A percentile compares a stretch with the other conserved stretches of the same genome.
Conservation (phyloP, 306 rosid species). For the Dalbergia cultrata region DNA sequence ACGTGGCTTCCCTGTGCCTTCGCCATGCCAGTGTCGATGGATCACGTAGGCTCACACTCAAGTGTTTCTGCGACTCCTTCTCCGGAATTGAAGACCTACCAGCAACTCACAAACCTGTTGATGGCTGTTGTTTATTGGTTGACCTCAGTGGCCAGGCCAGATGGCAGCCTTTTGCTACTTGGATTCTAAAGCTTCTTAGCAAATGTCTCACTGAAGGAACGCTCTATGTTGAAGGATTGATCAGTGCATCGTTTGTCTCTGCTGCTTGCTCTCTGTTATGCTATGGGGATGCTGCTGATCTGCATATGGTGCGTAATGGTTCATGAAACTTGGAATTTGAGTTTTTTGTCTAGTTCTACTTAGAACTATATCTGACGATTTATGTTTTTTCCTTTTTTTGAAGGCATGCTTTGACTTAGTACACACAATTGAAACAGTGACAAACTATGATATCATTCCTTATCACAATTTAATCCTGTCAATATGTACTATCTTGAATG, state of each 20-base stretch:
- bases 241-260: conserved; percentile 66
- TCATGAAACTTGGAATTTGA: conserved; percentile 37
- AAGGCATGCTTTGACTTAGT: conserved; percentile 95
- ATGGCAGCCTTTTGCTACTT: conserved; percentile 86
- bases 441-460: conserved; percentile 71
- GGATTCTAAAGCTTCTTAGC: conserved; percentile 80
- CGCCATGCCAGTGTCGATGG: conserved; percentile 48
- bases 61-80: conserved; percentile 72
- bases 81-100: conserved; percentile 73
- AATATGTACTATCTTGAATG: conserved; percentile 68
- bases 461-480: conserved; percentile 75
- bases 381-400: conserved; percentile 54
- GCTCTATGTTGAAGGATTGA: conserved; percentile 84
- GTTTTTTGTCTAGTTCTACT: conserved; percentile 27
- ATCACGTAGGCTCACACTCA: conserved; percentile 60
- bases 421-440: conserved; percentile 63
- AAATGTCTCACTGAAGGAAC: conserved; percentile 90
- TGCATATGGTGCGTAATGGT: conserved; percentile 76
- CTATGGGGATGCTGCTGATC: conserved; percentile 82
- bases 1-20: conserved; percentile 57
- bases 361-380: conserved; percentile 43
- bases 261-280: conserved; percentile 83
- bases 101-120: conserved; percentile 57
- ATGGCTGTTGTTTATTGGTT: conserved; percentile 75
- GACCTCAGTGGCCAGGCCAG: conserved; percentile 65